These are phyloP conservation scores for Rosa multiflora DNA, from an alignment of 306 rosid species.

Conservation along the genomic window DNA sequence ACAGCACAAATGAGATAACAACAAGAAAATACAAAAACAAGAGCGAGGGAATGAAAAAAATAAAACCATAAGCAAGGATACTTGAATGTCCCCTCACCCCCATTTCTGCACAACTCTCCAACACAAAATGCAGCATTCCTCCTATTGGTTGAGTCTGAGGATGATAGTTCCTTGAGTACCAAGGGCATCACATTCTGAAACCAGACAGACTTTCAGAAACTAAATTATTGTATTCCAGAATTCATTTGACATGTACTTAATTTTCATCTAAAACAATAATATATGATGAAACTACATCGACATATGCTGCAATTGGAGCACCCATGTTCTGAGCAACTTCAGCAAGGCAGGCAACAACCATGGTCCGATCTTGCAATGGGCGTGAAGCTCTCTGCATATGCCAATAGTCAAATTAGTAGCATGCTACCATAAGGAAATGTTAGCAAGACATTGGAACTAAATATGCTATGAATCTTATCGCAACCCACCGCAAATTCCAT, in stretches of 20 bases:
- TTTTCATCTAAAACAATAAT: not conserved
- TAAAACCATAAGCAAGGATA: constrained; percentile 46
- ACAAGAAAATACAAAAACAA: not conserved
- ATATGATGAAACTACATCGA: constrained; percentile 58
- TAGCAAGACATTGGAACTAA: constrained; percentile 14
- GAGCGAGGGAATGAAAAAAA: constrained; percentile 10
- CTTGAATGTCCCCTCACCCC: constrained; percentile 79
- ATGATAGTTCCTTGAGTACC: constrained; percentile 80
- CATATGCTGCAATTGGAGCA: constrained; percentile 81
- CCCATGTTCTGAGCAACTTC: constrained; percentile 99
- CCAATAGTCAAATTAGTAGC: constrained; percentile 30
- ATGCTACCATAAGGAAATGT: not conserved
- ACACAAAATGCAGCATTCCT: constrained; percentile 99
- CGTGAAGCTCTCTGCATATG: constrained; percentile 80
- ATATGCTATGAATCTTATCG: constrained; percentile 10
- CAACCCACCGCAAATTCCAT: constrained; percentile 86
- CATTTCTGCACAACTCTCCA: constrained; percentile 96
- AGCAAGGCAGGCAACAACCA: constrained; percentile 99
- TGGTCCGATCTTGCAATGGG: constrained; percentile 89
- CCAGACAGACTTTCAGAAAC: constrained; percentile 26
- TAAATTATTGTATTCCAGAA: constrained; percentile 14
- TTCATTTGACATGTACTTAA: not conserved
- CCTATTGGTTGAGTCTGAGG: constrained; percentile 89
- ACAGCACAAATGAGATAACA: not conserved
- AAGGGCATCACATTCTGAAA: constrained; percentile 84